Conservation (phyloP, 2,329 filamentous ascomycete genomes). For the Elsinoe necatrix region DNA sequence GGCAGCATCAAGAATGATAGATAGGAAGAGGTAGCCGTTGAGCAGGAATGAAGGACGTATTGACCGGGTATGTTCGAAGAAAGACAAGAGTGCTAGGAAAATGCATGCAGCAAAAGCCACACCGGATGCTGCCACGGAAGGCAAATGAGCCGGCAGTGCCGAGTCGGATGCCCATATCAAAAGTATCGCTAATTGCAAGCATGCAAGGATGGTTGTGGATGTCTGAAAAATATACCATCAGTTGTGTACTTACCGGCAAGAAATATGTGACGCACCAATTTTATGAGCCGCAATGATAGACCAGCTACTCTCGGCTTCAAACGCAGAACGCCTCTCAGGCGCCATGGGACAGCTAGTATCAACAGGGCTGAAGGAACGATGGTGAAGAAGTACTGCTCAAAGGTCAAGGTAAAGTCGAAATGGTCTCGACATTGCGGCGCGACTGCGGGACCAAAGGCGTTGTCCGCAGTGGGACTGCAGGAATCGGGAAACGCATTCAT, state of each 20-base stretch:
- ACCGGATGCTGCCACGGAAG: constrained; percentile 13
- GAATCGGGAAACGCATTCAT: constrained; percentile 7
- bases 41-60: constrained; percentile 17
- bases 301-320: constrained; percentile 21
- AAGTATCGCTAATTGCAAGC: constrained; percentile 13
- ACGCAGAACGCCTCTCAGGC: constrained; percentile 25
- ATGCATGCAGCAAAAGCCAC: constrained; percentile 12
- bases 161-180: constrained; percentile 5
- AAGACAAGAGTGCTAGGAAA: constrained; percentile 12
- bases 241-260: background rate
- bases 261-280: background rate
- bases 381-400: constrained; percentile 30
- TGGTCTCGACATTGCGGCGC: constrained; percentile 23
- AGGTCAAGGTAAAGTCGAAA: constrained; percentile 34
- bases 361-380: constrained; percentile 28
- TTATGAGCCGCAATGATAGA: constrained; percentile 14
- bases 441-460: constrained; percentile 16
- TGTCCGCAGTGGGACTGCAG: constrained; percentile 14
- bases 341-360: constrained; percentile 25
- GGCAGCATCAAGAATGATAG: constrained; percentile 15
- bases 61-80: constrained; percentile 17
- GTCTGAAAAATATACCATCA: constrained; percentile 1
- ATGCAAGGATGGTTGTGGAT: constrained; percentile 13
- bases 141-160: background rate
- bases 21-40: constrained; percentile 16